Base-by-base conservation (phyloP, 441 rosid species). In the Hura crepitans region DNA sequence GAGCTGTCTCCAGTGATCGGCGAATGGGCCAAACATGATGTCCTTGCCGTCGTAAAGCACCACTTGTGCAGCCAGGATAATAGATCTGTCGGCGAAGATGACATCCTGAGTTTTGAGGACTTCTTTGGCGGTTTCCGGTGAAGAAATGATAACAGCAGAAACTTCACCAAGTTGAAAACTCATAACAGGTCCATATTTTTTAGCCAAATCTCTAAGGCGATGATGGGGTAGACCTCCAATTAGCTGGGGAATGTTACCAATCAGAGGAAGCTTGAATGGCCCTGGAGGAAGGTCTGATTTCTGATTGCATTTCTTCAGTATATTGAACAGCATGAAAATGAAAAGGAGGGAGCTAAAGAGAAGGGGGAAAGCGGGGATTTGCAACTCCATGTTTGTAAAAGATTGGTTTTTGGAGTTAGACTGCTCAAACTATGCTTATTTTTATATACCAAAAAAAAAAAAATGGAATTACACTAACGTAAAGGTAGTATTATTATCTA, bases 241-340 rank as follows among this genome's bases (percentile, higher is more conserved):
- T 4, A 73, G 39, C 4, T 70, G 81, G 65, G 74, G 78, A 59
- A 83, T 43, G 54, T 81, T 81, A 58, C 88, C 82, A 4, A 81
- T 65, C 6, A 85, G 33, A 4, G 83, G 86, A 1, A 81, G 39
- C 20, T 74, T 72, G 39, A 63, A 68, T 51, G 86, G 85, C 28
- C 85, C 84, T 1, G 82, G 85, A 50, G 55, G 55, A 14, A 18
- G 49, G 8, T 45, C 25, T 1, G 55, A 50, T 4, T 50, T 25
- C 25, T 50, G 22, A 50, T 50, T 20, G 6, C 20, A 25, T 50
- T 50, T 50, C 55, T 18, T 50, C 55, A 10, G 8, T 18, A 50
- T 14, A 22, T 25, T 50, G 9, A 50, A 50, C 3, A 50, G 5
- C 18, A 50, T 20, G 23, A 18, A 50, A 2, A 50, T 20, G 20